Conservation (phyloP, 768 basidiomycete genomes). For the Tulasnella sp. region DNA sequence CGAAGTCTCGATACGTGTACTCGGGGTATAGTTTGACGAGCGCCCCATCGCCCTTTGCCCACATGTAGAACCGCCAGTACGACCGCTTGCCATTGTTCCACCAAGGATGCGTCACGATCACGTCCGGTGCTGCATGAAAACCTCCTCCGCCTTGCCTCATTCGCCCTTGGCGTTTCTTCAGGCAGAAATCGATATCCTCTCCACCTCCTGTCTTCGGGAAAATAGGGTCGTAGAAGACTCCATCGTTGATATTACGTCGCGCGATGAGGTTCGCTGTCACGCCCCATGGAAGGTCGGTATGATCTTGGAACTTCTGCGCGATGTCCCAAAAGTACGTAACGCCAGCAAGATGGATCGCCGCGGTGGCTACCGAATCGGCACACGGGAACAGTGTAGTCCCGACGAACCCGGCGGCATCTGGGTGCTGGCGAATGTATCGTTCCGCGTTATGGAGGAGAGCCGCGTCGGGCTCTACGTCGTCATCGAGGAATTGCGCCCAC, state of each 20-base stretch:
- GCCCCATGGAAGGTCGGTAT: slow-evolving; percentile 45
- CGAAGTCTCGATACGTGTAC: slow-evolving; percentile 34
- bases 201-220: slow-evolving; percentile 57
- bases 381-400: slow-evolving; percentile 41
- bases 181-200: slow-evolving; percentile 51
- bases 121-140: slow-evolving; percentile 39
- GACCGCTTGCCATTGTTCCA: slow-evolving; percentile 38
- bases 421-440: slow-evolving; percentile 35
- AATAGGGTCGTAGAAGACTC: slow-evolving; percentile 33
- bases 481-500: slow-evolving; percentile 51
- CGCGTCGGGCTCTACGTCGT: slow-evolving; percentile 37
- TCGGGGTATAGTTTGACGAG: slow-evolving; percentile 40
- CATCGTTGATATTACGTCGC: slow-evolving; percentile 36
- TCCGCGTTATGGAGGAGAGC: slow-evolving; percentile 39
- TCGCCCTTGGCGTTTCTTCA: slow-evolving; percentile 34
- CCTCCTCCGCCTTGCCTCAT: slow-evolving; percentile 30
- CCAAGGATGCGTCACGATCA: slow-evolving; percentile 46
- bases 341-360: slow-evolving; percentile 44
- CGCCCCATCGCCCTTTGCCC: slow-evolving; percentile 46
- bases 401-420: slow-evolving; percentile 42
- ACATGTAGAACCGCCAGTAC: slow-evolving; percentile 46
- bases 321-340: slow-evolving; percentile 56
- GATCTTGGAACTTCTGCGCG: slow-evolving; percentile 33
- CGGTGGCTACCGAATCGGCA: slow-evolving; percentile 39
- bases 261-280: slow-evolving; percentile 49